phyloP scores from a whole-genome alignment of 495 filamentous ascomycete species.

The Penicillium ochrochloron region DNA sequence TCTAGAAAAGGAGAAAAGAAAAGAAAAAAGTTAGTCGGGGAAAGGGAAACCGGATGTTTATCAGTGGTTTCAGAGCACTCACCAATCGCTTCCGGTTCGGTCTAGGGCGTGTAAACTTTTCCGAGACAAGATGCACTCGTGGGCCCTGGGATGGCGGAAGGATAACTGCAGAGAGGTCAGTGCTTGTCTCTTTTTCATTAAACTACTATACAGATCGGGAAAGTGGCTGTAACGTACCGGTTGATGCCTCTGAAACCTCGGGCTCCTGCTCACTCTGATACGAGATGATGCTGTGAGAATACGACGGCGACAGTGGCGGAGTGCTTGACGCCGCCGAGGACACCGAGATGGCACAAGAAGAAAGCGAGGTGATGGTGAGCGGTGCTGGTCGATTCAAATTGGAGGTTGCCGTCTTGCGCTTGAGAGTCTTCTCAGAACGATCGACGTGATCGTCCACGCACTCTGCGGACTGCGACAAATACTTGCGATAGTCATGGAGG shows the following conservation, averaged over 20 bases:
- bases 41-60: constrained; percentile 14
- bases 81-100: constrained; percentile 40
- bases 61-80: constrained; percentile 29
- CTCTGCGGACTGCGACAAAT: constrained; percentile 35
- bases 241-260: constrained; percentile 34
- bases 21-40: constrained; percentile 10
- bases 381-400: constrained; percentile 39
- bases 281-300: constrained; percentile 46
- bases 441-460: constrained; percentile 33
- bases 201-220: constrained; percentile 3
- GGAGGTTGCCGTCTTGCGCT: constrained; percentile 43
- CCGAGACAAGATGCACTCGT: constrained; percentile 35
- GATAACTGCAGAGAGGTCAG: constrained; percentile 27
- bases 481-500: constrained; percentile 43
- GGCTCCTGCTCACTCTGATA: constrained; percentile 39
- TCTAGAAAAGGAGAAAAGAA: constrained; percentile 28
- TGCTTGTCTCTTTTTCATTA: constrained; percentile 12
- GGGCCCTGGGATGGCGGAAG: constrained; percentile 22
- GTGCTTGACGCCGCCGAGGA: constrained; percentile 46
- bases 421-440: constrained; percentile 36
- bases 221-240: constrained; percentile 25
- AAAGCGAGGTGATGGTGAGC: constrained; percentile 23
- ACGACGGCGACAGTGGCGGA: constrained; percentile 49
- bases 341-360: constrained; percentile 34
- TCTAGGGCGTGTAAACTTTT: constrained; percentile 27